Conservation (phyloP, 1,284 basidiomycete genomes). For the Trichosporon sp. region DNA sequence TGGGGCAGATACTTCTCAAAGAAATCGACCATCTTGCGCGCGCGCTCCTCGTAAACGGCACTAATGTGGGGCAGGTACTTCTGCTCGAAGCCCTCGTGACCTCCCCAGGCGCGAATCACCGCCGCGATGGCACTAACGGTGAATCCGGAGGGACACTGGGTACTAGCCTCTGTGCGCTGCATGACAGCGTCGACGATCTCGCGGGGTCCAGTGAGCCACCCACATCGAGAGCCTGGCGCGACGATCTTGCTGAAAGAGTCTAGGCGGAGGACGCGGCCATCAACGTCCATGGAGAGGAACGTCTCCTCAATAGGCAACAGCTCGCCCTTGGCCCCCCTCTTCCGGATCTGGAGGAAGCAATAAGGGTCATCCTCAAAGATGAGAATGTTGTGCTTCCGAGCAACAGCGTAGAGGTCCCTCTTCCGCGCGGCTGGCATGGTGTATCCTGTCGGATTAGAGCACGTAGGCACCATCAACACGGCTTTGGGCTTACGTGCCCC, state of each 20-base stretch:
- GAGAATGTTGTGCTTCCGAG: slow-evolving; percentile 65
- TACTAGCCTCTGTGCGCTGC: slow-evolving; percentile 33
- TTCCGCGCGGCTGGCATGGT: slow-evolving; percentile 61
- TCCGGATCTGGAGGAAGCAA: slow-evolving; percentile 33
- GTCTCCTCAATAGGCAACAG: slow-evolving; percentile 23
- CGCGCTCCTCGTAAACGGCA: slow-evolving; percentile 29
- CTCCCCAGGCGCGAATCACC: slow-evolving; percentile 36
- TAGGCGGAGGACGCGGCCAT: slow-evolving; percentile 70
- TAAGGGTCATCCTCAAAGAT: slow-evolving; percentile 68
- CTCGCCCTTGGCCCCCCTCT: slow-evolving; percentile 43
- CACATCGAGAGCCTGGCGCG: slow-evolving; percentile 65
- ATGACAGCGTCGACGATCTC: slow-evolving; percentile 31
- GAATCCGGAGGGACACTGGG: slow-evolving; percentile 39
- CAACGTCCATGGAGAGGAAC: slow-evolving; percentile 56
- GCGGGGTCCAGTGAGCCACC: slow-evolving; percentile 59
- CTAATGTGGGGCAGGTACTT: slow-evolving; percentile 38
- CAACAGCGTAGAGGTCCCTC: slow-evolving; percentile 67
- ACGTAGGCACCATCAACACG: slow-evolving; percentile 34
- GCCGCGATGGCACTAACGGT: slow-evolving; percentile 34
- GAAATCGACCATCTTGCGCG: slow-evolving; percentile 24
- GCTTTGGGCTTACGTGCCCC: slow-evolving; percentile 54
- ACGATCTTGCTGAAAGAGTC: slow-evolving; percentile 78
- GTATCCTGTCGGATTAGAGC: slow-evolving; percentile 65
- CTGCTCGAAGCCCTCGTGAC: slow-evolving; percentile 38
- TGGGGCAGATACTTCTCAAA: slow-evolving; percentile 30